These are phyloP conservation scores for Pseudozyma thailandica DNA, from an alignment of 1,284 basidiomycete species.

Conservation along the genomic window DNA sequence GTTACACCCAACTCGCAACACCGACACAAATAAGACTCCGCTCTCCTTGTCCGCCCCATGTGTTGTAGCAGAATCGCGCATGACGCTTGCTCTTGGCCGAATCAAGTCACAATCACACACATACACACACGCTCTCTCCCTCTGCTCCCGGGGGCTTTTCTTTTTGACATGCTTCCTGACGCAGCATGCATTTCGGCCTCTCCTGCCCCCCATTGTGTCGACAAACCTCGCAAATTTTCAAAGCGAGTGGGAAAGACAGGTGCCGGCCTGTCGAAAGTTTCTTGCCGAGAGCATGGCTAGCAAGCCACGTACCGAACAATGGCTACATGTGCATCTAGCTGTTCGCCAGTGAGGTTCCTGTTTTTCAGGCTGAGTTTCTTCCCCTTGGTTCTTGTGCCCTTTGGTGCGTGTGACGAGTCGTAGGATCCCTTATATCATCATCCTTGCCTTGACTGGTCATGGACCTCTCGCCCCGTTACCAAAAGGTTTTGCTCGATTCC, in stretches of 20 bases:
- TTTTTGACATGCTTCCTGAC: slow-evolving; percentile 10
- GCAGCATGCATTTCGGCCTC: slow-evolving; percentile 3
- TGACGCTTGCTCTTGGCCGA: no score
- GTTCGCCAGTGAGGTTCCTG: not conserved
- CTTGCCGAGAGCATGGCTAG: slow-evolving; percentile 20
- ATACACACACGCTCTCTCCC: no score
- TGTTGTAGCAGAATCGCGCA: slow-evolving; percentile 6
- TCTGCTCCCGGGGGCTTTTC: no score
- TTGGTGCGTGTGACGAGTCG: no score
- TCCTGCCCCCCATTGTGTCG: no score
- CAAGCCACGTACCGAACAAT: not conserved
- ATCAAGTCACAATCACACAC: no score
- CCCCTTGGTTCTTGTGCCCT: no score
- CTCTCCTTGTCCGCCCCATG: not conserved
- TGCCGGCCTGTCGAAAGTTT: not conserved
- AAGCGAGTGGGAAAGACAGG: not conserved
- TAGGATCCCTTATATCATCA: not conserved
- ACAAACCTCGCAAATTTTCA: no score
- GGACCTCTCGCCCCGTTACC: no score
- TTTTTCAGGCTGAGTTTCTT: no score
- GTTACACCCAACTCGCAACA: not conserved
- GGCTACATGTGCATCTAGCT: no score
- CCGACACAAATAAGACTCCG: slow-evolving; percentile 5
- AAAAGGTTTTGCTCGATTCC: no score
- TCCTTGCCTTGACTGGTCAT: not conserved